A percentile compares a stretch with the other conserved stretches of the same genome.
phyloP scores from a whole-genome alignment of 441 rosid genomes.

The Daphne laureola region DNA sequence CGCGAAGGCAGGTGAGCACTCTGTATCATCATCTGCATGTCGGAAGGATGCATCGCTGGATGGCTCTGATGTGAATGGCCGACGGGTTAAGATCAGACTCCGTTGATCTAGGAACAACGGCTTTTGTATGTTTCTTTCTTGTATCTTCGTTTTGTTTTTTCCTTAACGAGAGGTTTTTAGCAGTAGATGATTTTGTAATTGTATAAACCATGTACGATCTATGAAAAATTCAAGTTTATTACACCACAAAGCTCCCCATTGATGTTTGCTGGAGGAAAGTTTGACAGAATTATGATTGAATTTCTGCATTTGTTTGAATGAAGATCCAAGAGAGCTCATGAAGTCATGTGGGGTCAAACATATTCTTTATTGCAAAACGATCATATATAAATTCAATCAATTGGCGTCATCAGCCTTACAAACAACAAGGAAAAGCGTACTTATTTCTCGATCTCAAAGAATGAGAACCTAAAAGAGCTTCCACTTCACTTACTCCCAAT shows the following conservation, averaged over 20 bases:
- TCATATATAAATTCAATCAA: no score
- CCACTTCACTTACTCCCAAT: no score
- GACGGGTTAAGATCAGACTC: constrained; percentile 52
- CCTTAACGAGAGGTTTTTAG: constrained; percentile 17
- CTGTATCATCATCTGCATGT: constrained; percentile 21
- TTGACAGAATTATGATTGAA: no score
- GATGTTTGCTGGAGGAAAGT: no score
- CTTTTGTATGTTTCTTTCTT: neutral
- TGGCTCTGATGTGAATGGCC: constrained; percentile 33
- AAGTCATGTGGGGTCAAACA: no score
- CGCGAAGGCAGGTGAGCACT: constrained; percentile 38
- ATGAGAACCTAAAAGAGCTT: neutral
- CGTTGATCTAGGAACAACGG: constrained; percentile 22
- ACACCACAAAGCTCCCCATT: neutral
- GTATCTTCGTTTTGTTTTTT: neutral
- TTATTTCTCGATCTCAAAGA: constrained; percentile 7
- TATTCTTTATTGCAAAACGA: no score
- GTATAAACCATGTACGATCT: constrained; percentile 21
- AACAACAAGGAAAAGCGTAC: neutral
- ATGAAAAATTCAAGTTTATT: constrained; percentile 15
- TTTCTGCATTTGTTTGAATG: no score
- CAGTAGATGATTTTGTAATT: constrained; percentile 24
- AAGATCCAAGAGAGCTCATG: no score
- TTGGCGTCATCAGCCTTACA: neutral
- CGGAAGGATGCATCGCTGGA: constrained; percentile 30